Evolutionary conservation across 495 filamentous ascomycete genomes (phyloP), one percentile per base, ranked within the genome.

Genomic region (Pseudevernia furfuracea): DNA sequence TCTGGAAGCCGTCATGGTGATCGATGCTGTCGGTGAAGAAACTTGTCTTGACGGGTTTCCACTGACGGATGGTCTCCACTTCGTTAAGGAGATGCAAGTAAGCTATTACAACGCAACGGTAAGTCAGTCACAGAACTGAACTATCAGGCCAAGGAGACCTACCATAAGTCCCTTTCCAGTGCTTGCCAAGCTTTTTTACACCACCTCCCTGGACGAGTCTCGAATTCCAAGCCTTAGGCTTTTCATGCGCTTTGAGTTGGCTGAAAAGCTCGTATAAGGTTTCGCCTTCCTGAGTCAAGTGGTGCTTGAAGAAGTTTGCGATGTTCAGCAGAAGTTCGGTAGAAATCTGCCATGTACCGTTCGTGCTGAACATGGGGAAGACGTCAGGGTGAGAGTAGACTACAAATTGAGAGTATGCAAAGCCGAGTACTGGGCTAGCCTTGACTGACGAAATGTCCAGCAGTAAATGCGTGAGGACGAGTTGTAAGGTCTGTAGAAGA

Each of bases 71-170:
- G 11, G 34, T 30, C 21, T 41, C 30, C 43, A 69, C 59, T 2
- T 66, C 67, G 21, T 56, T 75, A 76, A 61, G 76, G 74, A 63
- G 76, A 67, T 62, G 73, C 74, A 63, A 73, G 77, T 71, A 77
- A 69, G 74, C 76, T 69, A 21, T 37, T 6, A 21, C 37, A 44
- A 30, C 34, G 38, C 14, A 55, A 21, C 52, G 0, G 5, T 34
- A 34, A 46, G 25, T 60, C 39, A 60, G 58, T 30, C 9, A 34
- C 7, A 32, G 11, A 37, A 14, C 11, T 6, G 4, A 37, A 7
- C 52, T 43, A 7, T 36, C 28, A 58, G 28, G 3, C 32, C 25
- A 46, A 17, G 28, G 34, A 28, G 15, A 70, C 61, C 28, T 32
- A 68, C 66, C 66, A 36, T 66, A 69, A 39, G 53, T 65, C 28